Percentiles rank a stretch among this genome's conserved stretches.
These are phyloP conservation scores for Entrophospora sp. DNA, from an alignment of 192 early-diverging fungal species.

Conservation along the genomic window DNA sequence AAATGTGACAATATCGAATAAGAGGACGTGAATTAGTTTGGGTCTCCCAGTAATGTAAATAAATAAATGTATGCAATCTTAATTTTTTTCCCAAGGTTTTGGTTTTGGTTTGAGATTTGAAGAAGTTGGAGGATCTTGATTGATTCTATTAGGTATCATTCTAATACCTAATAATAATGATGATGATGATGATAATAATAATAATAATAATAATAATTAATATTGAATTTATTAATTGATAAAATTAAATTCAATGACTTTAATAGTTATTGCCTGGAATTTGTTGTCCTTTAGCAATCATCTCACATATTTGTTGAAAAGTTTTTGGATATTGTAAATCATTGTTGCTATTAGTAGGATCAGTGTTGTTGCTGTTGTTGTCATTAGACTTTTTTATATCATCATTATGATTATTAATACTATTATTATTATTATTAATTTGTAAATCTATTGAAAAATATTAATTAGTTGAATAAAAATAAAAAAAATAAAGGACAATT, in stretches of 20 bases:
- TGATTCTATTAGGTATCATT: constrained; percentile 31
- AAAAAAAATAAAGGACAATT: too few relatives aligned
- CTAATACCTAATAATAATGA: constrained; percentile 25
- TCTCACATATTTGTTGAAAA: constrained; percentile 34
- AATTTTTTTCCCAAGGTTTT: not conserved
- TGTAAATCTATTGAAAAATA: too few relatives aligned
- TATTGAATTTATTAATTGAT: not conserved
- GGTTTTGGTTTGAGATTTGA: constrained; percentile 22
- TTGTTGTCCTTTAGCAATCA: constrained; percentile 30
- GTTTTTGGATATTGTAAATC: constrained; percentile 21
- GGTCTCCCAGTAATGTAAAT: too few relatives aligned
- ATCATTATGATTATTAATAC: not conserved
- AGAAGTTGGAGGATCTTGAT: constrained; percentile 28
- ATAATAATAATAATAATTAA: not conserved
- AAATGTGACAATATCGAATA: too few relatives aligned
- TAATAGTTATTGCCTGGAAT: constrained; percentile 34
- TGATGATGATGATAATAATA: constrained; percentile 1
- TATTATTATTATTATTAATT: too few relatives aligned
- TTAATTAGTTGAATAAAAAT: too few relatives aligned
- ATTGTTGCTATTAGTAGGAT: not conserved
- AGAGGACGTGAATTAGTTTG: too few relatives aligned
- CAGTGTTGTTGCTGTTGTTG: not conserved
- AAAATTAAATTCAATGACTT: too few relatives aligned
- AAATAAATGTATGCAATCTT: too few relatives aligned
- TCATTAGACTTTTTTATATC: not conserved